Evolutionary conservation across 371 early-diverging fungal genomes (phyloP).

Genomic region (Sporodiniella umbellata): DNA sequence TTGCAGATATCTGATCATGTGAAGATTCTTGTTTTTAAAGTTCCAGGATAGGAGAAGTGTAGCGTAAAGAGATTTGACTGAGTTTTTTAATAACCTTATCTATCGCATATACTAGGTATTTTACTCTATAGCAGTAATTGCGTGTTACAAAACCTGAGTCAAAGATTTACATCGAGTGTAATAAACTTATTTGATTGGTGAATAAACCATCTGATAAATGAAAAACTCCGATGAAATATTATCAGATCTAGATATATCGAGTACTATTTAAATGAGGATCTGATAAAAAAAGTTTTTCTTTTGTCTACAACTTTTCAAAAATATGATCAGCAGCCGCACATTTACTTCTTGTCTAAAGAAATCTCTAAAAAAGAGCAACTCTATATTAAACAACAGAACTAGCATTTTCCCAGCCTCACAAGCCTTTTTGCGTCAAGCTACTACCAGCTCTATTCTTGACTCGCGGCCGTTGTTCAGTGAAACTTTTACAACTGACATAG

Average conservation of each 20-base stretch:
- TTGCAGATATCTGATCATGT: too few relatives aligned
- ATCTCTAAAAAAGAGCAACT: background rate
- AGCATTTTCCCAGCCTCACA: slow-evolving; percentile 11
- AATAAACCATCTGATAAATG: background rate
- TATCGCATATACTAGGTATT: too few relatives aligned
- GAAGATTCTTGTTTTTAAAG: too few relatives aligned
- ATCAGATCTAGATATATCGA: background rate
- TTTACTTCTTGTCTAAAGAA: background rate
- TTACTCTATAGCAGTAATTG: too few relatives aligned
- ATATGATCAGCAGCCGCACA: background rate
- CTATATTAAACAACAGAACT: slow-evolving; percentile 11
- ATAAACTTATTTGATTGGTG: background rate
- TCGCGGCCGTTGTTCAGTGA: background rate
- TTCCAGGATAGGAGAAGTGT: too few relatives aligned
- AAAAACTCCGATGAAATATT: background rate
- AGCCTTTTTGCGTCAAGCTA: slow-evolving; percentile 14
- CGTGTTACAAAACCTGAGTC: too few relatives aligned
- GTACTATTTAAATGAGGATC: background rate
- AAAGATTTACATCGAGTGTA: background rate
- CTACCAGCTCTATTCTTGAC: slow-evolving; percentile 8
- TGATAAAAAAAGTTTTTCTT: background rate
- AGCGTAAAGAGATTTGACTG: too few relatives aligned
- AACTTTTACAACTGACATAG: slow-evolving; percentile 1
- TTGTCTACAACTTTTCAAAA: background rate
- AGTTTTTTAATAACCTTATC: too few relatives aligned